Conservation (phyloP, 805 yeast genomes). For the Kazachstania viticola region DNA sequence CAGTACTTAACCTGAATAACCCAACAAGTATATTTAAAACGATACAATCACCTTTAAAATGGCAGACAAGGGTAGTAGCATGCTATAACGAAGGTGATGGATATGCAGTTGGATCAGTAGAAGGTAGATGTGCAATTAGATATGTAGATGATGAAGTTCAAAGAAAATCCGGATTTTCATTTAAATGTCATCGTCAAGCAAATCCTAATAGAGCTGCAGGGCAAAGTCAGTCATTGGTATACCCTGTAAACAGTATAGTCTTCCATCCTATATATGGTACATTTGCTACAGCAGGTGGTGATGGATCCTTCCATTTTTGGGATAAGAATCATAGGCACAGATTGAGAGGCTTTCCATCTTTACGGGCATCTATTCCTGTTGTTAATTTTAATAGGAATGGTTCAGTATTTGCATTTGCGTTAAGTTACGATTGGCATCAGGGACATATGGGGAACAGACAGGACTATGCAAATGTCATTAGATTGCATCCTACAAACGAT, state of each 20-base stretch:
- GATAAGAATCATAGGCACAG: slow-evolving; percentile 87
- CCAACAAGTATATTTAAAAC: slow-evolving; percentile 77
- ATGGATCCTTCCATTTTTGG: slow-evolving; percentile 92
- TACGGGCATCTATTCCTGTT: slow-evolving; percentile 58
- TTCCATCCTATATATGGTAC: slow-evolving; percentile 91
- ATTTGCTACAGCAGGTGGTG: slow-evolving; percentile 87
- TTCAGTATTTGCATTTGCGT: slow-evolving; percentile 75
- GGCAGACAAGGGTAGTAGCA: slow-evolving; percentile 73
- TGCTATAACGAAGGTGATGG: slow-evolving; percentile 92
- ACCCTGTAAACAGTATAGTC: slow-evolving; percentile 65
- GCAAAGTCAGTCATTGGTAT: slow-evolving; percentile 52
- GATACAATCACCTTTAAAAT: slow-evolving; percentile 66
- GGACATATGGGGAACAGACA: slow-evolving; percentile 72
- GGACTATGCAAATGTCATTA: slow-evolving; percentile 62
- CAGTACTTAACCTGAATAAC: slow-evolving; percentile 63
- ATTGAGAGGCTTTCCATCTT: slow-evolving; percentile 64
- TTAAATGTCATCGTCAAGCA: slow-evolving; percentile 82
- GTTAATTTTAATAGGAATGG: slow-evolving; percentile 79
- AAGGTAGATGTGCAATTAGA: slow-evolving; percentile 92
- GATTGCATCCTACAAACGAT: slow-evolving; percentile 75
- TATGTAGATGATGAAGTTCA: slow-evolving; percentile 79
- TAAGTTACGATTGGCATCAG: slow-evolving; percentile 92
- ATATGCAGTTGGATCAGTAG: slow-evolving; percentile 84
- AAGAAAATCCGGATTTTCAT: slow-evolving; percentile 64
- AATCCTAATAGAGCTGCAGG: slow-evolving; percentile 34